A percentile compares a stretch with the other conserved stretches of the same genome.
Evolutionary conservation across 2,329 filamentous ascomycete species (phyloP).

Genomic region (Colletotrichum tofieldiae): DNA sequence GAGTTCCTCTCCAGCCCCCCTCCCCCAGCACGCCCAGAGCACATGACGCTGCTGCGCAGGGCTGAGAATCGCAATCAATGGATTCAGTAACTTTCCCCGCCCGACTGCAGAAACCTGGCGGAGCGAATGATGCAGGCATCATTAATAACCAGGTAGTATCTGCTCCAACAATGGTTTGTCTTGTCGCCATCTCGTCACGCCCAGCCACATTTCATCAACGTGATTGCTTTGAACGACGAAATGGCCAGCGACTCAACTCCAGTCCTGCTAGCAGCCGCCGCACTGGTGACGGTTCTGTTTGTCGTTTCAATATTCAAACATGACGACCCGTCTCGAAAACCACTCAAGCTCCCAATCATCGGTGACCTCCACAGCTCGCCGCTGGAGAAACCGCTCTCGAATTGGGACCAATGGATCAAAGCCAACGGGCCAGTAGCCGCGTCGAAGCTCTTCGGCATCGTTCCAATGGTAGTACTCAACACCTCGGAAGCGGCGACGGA

Average conservation of each 20-base stretch:
- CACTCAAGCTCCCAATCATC: constrained; percentile 44
- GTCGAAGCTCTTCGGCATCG: constrained; percentile 45
- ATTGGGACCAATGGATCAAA: constrained; percentile 45
- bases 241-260: constrained; percentile 1
- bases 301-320: not conserved
- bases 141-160: constrained; percentile 1
- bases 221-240: not conserved
- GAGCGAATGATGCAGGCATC: constrained; percentile 9
- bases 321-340: not conserved
- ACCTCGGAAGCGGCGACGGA: constrained; percentile 44
- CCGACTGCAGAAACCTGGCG: not conserved
- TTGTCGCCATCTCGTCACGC: not conserved
- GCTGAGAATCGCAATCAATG: not conserved
- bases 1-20: not conserved
- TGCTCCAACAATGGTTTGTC: constrained; percentile 3
- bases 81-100: not conserved
- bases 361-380: constrained; percentile 46
- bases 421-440: constrained; percentile 41
- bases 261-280: constrained; percentile 1
- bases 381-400: constrained; percentile 41
- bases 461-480: constrained; percentile 45
- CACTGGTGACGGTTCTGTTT: not conserved
- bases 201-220: no score
- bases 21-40: not conserved
- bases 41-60: not conserved